Conservation (phyloP, 306 rosid species). For the Vicia villosa region DNA sequence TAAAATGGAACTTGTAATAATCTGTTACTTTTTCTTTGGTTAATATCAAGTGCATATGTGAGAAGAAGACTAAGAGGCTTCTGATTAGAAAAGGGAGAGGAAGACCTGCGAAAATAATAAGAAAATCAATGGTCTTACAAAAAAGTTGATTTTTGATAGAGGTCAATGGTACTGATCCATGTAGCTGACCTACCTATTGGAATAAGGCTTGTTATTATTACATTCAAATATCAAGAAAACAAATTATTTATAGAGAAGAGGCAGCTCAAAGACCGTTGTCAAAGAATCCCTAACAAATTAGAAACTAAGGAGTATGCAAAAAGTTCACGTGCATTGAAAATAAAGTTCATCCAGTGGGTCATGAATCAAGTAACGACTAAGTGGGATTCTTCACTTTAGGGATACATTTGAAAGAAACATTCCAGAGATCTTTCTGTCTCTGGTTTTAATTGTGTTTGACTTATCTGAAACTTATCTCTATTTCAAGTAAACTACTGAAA, state of each 20-base stretch:
- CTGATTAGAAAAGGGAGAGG: neutral
- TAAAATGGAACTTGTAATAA: neutral
- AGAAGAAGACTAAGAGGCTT: neutral
- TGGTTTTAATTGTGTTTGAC: conserved; percentile 29
- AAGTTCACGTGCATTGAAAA: neutral
- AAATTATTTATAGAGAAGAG: conserved; percentile 9
- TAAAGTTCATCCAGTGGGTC: conserved; percentile 18
- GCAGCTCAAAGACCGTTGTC: conserved; percentile 4
- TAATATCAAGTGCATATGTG: neutral
- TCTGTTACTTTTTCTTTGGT: neutral
- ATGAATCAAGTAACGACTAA: neutral
- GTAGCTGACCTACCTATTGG: neutral
- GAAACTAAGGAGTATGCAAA: conserved; percentile 14
- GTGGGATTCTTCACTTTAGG: conserved; percentile 11
- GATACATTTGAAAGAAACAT: conserved; percentile 13
- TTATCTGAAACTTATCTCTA: conserved; percentile 21
- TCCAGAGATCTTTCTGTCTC: neutral
- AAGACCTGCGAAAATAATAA: neutral
- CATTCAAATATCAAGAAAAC: neutral
- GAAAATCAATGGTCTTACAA: conserved; percentile 11
- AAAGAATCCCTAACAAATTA: neutral
- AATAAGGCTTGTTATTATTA: conserved; percentile 18
- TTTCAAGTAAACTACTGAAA: conserved; percentile 8
- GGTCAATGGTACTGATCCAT: neutral
- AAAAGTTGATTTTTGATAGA: neutral